Conservation (phyloP, 2,329 filamentous ascomycete species). For the Xenoacremonium recifei region DNA sequence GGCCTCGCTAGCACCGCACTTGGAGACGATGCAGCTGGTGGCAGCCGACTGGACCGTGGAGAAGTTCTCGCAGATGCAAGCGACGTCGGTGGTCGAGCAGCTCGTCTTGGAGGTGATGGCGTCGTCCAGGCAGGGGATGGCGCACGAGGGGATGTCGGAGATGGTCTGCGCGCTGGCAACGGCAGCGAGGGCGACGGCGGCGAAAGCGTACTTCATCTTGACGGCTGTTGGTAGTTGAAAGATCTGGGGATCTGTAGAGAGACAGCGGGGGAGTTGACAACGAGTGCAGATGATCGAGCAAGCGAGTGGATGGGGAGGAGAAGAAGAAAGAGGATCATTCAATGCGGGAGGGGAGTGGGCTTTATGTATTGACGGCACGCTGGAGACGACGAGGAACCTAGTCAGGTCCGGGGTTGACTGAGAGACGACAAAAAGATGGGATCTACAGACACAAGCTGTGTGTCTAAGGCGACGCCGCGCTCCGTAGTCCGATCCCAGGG, state of each 20-base stretch:
- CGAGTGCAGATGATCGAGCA: slow-evolving; percentile 28
- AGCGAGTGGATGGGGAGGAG: slow-evolving; percentile 32
- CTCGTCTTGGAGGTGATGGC: slow-evolving; percentile 29
- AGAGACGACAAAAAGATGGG: slow-evolving; percentile 9
- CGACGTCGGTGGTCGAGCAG: slow-evolving; percentile 32
- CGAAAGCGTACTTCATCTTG: slow-evolving; percentile 40
- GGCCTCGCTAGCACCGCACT: slow-evolving; percentile 37
- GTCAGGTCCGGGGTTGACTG: not conserved
- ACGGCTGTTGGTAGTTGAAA: slow-evolving; percentile 14
- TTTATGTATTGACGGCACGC: too few relatives aligned
- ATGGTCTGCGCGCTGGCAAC: slow-evolving; percentile 33
- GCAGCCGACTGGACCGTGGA: slow-evolving; percentile 28
- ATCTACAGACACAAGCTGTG: too few relatives aligned
- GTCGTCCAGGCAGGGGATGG: slow-evolving; percentile 34
- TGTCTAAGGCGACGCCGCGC: too few relatives aligned
- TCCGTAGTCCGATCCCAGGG: too few relatives aligned
- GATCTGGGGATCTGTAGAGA: slow-evolving; percentile 12
- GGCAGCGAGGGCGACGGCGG: slow-evolving; percentile 33
- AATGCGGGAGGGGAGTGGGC: slow-evolving; percentile 16
- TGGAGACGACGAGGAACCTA: not conserved
- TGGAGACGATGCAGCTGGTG: slow-evolving; percentile 34
- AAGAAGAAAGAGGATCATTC: slow-evolving; percentile 6
- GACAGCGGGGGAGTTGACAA: too few relatives aligned
- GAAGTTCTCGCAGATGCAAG: slow-evolving; percentile 36
- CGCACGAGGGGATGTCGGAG: slow-evolving; percentile 37